These are phyloP conservation scores for Mitragyna speciosa DNA, from an alignment of 257 asterid genomes.

Conservation along the genomic window DNA sequence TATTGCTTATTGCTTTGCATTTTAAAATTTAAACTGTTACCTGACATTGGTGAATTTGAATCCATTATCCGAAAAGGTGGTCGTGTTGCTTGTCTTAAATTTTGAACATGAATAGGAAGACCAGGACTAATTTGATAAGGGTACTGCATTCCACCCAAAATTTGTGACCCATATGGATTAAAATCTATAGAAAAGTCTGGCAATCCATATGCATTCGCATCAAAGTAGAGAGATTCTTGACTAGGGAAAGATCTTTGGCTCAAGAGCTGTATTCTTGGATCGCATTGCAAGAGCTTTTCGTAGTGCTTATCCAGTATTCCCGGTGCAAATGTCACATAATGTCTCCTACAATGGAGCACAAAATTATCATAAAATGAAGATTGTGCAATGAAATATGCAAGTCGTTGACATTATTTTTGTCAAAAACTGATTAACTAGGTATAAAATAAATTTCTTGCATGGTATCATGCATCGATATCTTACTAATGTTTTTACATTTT, in stretches of 20 bases:
- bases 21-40: constrained; percentile 16
- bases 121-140: constrained; percentile 9
- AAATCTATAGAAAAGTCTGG: constrained; percentile 26
- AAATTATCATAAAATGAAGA: background rate
- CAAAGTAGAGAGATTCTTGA: constrained; percentile 39
- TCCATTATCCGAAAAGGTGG: background rate
- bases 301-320: constrained; percentile 56
- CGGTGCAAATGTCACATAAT: constrained; percentile 41
- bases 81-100: background rate
- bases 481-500: no score
- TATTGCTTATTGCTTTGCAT: background rate
- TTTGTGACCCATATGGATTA: constrained; percentile 19
- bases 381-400: background rate
- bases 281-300: constrained; percentile 49
- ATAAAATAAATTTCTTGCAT: no score
- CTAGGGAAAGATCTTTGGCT: constrained; percentile 52
- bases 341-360: constrained; percentile 43
- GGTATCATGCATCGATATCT: no score
- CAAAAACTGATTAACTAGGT: no score
- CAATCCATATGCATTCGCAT: constrained; percentile 17
- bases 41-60: constrained; percentile 32
- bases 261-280: constrained; percentile 29
- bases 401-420: no score
- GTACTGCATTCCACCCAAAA: constrained; percentile 3
- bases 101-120: background rate